phyloP scores from a whole-genome alignment of 345 rosid species.

The Lepidium sativum region DNA sequence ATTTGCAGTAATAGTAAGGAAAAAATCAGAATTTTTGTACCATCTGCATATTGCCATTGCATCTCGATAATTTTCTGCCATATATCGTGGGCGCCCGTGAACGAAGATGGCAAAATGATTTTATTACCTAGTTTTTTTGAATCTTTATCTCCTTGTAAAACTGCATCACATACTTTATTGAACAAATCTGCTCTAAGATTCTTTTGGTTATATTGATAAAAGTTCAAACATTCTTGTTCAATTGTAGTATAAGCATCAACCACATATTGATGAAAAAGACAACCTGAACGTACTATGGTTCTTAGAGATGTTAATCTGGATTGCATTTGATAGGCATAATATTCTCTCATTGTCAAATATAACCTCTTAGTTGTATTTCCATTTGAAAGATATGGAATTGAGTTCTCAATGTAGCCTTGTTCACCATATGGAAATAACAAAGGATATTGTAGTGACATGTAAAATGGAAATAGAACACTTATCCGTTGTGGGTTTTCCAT shows the following conservation, averaged over 20 bases:
- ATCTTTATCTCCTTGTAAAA: neutral
- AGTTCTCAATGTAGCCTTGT: neutral
- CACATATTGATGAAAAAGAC: neutral
- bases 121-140: neutral
- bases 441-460: neutral
- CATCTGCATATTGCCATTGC: conserved; percentile 5
- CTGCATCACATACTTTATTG: conserved; percentile 3
- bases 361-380: neutral
- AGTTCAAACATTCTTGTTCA: neutral
- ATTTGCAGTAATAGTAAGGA: neutral
- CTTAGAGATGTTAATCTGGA: neutral
- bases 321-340: neutral
- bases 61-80: neutral
- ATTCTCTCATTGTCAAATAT: neutral
- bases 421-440: neutral
- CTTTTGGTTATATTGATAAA: neutral
- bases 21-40: neutral
- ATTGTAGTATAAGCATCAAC: neutral
- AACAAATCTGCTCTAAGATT: neutral
- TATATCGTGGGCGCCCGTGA: neutral
- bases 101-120: neutral
- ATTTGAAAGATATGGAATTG: neutral
- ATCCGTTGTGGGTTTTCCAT: neutral
- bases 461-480: neutral
- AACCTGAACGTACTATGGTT: neutral